Percentiles rank a stretch among this genome's conserved stretches.
Conservation (phyloP, 78 protist species). For the Dictyostelium purpureum region DNA sequence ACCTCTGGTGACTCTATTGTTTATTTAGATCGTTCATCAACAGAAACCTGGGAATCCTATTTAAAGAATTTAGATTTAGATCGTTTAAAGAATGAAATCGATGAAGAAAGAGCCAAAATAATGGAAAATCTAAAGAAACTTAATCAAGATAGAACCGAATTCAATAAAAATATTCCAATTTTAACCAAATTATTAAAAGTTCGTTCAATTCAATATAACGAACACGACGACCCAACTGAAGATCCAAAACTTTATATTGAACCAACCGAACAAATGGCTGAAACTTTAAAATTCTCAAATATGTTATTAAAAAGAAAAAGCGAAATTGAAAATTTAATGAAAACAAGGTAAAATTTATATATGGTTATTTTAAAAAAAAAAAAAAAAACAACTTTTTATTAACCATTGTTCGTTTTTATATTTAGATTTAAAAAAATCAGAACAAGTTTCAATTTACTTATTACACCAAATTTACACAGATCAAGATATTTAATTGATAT, state of each 20-base stretch:
- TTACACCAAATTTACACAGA: conserved; percentile 46
- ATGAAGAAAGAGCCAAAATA: background rate
- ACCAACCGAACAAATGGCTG: conserved; percentile 17
- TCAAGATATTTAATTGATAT: conserved; percentile 13
- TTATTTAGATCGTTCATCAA: conserved; percentile 34
- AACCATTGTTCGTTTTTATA: background rate
- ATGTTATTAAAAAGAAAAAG: conserved; percentile 33
- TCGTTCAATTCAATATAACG: background rate
- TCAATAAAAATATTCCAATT: background rate
- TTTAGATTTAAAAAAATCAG: background rate
- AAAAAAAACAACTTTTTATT: background rate
- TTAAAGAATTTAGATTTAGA: background rate
- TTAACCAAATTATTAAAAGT: conserved; percentile 21
- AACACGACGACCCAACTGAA: conserved; percentile 65
- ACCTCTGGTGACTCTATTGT: conserved; percentile 20
- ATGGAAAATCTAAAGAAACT: background rate
- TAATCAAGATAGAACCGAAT: background rate
- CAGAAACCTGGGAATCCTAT: conserved; percentile 50
- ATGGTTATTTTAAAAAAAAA: background rate
- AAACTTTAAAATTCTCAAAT: background rate
- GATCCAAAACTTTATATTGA: conserved; percentile 36
- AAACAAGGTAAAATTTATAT: conserved; percentile 3
- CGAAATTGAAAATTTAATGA: conserved; percentile 8
- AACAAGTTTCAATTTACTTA: background rate
- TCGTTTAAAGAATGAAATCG: background rate